These are phyloP conservation scores for Heracleum sosnowskyi DNA, from an alignment of 129 eudicot species.

Conservation along the genomic window DNA sequence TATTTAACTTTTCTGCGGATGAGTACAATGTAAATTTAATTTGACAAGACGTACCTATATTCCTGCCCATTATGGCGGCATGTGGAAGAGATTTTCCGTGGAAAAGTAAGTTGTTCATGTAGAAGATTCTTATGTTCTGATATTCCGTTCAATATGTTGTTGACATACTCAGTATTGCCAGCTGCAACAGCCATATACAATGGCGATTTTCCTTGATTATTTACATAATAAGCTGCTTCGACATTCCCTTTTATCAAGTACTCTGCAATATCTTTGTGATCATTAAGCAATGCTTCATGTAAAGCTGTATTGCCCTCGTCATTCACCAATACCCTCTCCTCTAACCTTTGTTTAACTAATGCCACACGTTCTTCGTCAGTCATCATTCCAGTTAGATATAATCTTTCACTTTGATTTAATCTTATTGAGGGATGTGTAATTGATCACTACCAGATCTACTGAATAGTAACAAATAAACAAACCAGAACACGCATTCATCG, in stretches of 20 bases:
- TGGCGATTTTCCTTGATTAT: constrained; percentile 4
- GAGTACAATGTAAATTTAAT: too few relatives aligned
- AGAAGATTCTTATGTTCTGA: not conserved
- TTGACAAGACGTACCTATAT: not conserved
- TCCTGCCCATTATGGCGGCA: not conserved
- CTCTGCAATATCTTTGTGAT: not conserved
- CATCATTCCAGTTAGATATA: not conserved
- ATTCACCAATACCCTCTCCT: constrained; percentile 1
- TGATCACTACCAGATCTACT: too few relatives aligned
- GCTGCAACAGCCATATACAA: constrained; percentile 10
- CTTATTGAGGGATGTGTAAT: too few relatives aligned
- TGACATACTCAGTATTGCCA: constrained; percentile 1
- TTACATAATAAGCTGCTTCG: constrained; percentile 5
- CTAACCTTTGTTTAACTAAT: not conserved
- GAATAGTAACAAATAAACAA: too few relatives aligned
- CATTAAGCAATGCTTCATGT: constrained; percentile 6
- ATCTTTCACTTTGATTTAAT: too few relatives aligned
- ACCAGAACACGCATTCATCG: too few relatives aligned
- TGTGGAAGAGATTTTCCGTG: constrained; percentile 2
- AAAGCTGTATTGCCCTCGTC: constrained; percentile 8
- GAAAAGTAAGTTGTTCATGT: not conserved
- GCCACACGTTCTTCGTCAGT: not conserved
- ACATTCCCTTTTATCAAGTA: not conserved
- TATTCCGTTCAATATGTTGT: not conserved
- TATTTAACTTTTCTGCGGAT: too few relatives aligned